Conservation (phyloP, 2,329 filamentous ascomycete species). For the Beauveria asiatica region DNA sequence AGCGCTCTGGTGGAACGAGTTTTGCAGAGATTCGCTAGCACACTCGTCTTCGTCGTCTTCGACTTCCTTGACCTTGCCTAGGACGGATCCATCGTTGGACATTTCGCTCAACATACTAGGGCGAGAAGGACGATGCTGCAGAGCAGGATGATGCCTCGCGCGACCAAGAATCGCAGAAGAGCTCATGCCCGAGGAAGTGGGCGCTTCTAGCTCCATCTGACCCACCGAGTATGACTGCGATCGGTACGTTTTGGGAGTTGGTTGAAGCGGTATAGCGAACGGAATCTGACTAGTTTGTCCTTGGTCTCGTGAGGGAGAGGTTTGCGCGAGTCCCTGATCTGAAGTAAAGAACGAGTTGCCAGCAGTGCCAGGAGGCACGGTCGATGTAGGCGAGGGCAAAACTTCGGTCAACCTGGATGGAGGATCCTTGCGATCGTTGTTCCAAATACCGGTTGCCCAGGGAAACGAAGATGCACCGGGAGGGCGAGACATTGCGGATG, state of each 20-base stretch:
- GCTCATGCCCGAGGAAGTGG: conserved; percentile 31
- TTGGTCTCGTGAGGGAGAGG: conserved; percentile 44
- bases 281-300: conserved; percentile 60
- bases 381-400: conserved; percentile 65
- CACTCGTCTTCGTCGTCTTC: conserved; percentile 56
- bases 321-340: conserved; percentile 37
- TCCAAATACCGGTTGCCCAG: conserved; percentile 81
- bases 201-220: conserved; percentile 65
- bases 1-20: conserved; percentile 43
- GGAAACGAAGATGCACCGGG: conserved; percentile 47
- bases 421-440: conserved; percentile 67
- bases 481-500: conserved; percentile 40
- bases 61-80: conserved; percentile 62
- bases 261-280: conserved; percentile 80
- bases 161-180: conserved; percentile 44
- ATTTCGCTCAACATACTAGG: conserved; percentile 69
- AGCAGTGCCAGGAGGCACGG: conserved; percentile 36
- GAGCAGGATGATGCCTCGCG: conserved; percentile 53
- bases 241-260: conserved; percentile 84
- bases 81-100: conserved; percentile 52
- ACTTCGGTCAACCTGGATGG: conserved; percentile 67
- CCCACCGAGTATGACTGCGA: conserved; percentile 97
- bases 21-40: conserved; percentile 40
- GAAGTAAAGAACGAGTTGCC: conserved; percentile 40
- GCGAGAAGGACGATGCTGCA: conserved; percentile 75